Conservation (phyloP, 768 basidiomycete genomes). For the Phlebiopsis gigantea region DNA sequence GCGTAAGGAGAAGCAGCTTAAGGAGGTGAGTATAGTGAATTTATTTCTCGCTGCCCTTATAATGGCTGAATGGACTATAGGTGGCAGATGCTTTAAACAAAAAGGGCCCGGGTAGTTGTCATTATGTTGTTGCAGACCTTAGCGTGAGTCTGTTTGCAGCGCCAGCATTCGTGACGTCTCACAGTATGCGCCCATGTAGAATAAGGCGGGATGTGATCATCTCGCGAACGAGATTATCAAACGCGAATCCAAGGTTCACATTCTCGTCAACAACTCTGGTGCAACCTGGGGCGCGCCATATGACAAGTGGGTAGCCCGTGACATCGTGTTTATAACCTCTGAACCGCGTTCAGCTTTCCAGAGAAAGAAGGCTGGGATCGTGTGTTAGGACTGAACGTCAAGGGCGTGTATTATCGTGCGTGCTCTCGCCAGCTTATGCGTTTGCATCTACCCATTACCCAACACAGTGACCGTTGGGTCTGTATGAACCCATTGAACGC, state of each 20-base stretch:
- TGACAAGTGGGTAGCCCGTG: slow-evolving; percentile 32
- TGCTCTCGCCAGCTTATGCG: background rate
- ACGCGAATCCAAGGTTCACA: slow-evolving; percentile 68
- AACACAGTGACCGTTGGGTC: background rate
- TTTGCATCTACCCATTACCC: background rate
- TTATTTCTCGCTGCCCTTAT: background rate
- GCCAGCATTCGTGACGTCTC: background rate
- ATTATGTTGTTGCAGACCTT: slow-evolving; percentile 73
- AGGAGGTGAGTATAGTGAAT: slow-evolving; percentile 44
- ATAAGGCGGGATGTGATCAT: slow-evolving; percentile 73
- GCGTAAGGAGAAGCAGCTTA: slow-evolving; percentile 72
- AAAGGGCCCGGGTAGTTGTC: slow-evolving; percentile 51
- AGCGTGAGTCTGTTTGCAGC: slow-evolving; percentile 43
- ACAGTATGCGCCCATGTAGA: slow-evolving; percentile 32
- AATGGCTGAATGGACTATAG: slow-evolving; percentile 34
- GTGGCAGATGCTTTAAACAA: slow-evolving; percentile 52
- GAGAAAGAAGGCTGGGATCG: slow-evolving; percentile 87
- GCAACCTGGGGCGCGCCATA: slow-evolving; percentile 74
- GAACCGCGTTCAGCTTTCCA: slow-evolving; percentile 39
- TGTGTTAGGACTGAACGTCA: slow-evolving; percentile 78
- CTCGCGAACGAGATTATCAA: slow-evolving; percentile 64
- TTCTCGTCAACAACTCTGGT: slow-evolving; percentile 82
- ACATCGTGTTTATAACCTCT: background rate
- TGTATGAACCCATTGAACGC: background rate
- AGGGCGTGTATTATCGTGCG: slow-evolving; percentile 78